phyloP scores from a whole-genome alignment of 345 rosid genomes.

The Physaria fendleri region DNA sequence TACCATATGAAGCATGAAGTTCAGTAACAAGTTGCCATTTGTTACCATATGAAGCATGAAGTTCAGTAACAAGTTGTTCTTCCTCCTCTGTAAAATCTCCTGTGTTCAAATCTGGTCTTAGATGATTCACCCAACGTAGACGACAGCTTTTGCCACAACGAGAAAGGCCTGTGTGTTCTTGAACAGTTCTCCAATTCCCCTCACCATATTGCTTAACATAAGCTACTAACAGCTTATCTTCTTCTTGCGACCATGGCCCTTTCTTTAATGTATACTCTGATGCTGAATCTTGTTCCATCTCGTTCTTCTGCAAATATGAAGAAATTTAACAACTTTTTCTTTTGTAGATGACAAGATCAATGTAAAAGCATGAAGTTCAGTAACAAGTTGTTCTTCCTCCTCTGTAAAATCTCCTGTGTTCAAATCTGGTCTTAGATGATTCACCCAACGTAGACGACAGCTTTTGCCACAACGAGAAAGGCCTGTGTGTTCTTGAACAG shows the following conservation, averaged over 20 bases:
- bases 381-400: conserved; percentile 42
- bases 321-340: no score
- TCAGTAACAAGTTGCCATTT: conserved; percentile 47
- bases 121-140: conserved; percentile 62
- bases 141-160: conserved; percentile 68
- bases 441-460: conserved; percentile 65
- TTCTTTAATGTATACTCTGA: no score
- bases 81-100: conserved; percentile 47
- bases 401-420: conserved; percentile 48
- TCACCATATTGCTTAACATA: conserved; percentile 55
- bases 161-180: conserved; percentile 51
- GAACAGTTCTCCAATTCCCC: conserved; percentile 67
- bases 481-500: conserved; percentile 54
- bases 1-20: conserved; percentile 49
- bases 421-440: conserved; percentile 53
- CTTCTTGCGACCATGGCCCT: conserved; percentile 58
- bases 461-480: conserved; percentile 64
- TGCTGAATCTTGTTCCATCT: no score
- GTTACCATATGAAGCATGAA: conserved; percentile 49
- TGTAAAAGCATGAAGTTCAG: conserved; percentile 53
- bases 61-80: conserved; percentile 42
- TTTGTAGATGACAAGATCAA: no score
- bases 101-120: conserved; percentile 50
- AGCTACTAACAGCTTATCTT: conserved; percentile 44
- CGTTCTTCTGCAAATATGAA: no score